Percentiles rank a stretch among this genome's conserved stretches.
These are phyloP conservation scores for Malus hybrid DNA, from an alignment of 331 rosid species.

Conservation along the genomic window DNA sequence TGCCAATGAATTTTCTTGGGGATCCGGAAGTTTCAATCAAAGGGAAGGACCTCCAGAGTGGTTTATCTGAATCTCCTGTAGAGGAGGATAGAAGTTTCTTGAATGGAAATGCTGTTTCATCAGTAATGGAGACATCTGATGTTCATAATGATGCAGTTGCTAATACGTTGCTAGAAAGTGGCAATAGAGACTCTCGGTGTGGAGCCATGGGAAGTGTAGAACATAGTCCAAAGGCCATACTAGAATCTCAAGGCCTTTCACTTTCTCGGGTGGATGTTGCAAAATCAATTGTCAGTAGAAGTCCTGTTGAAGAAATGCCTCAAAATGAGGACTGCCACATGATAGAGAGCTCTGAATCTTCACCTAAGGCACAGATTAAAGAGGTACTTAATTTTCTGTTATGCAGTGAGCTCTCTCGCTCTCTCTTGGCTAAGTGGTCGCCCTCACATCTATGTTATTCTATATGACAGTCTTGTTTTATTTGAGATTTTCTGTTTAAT, in stretches of 20 bases:
- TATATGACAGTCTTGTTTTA: background rate
- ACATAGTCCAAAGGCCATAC: slow-evolving; percentile 18
- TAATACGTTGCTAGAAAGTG: slow-evolving; percentile 15
- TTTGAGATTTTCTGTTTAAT: background rate
- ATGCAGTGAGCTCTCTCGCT: background rate
- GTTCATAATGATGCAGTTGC: slow-evolving; percentile 19
- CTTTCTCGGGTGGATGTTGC: background rate
- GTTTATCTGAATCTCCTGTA: slow-evolving; percentile 11
- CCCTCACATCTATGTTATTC: background rate
- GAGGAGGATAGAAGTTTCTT: slow-evolving; percentile 3
- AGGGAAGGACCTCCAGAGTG: slow-evolving; percentile 18
- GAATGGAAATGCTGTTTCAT: slow-evolving; percentile 12
- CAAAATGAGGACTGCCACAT: slow-evolving; percentile 16
- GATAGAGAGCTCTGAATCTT: slow-evolving; percentile 25
- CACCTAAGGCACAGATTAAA: slow-evolving; percentile 24
- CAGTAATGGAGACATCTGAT: slow-evolving; percentile 18
- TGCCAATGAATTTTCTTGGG: slow-evolving; percentile 15
- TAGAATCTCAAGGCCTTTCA: slow-evolving; percentile 20
- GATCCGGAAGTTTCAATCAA: slow-evolving; percentile 18
- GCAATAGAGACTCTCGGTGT: slow-evolving; percentile 12
- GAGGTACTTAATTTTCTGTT: slow-evolving; percentile 44
- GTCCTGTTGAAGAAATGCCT: slow-evolving; percentile 24
- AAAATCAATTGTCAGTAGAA: slow-evolving; percentile 4
- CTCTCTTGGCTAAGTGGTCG: background rate
- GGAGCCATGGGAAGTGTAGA: slow-evolving; percentile 23